These are phyloP conservation scores for Nicotiana benthamiana DNA, from an alignment of 257 asterid genomes.

Conservation along the genomic window DNA sequence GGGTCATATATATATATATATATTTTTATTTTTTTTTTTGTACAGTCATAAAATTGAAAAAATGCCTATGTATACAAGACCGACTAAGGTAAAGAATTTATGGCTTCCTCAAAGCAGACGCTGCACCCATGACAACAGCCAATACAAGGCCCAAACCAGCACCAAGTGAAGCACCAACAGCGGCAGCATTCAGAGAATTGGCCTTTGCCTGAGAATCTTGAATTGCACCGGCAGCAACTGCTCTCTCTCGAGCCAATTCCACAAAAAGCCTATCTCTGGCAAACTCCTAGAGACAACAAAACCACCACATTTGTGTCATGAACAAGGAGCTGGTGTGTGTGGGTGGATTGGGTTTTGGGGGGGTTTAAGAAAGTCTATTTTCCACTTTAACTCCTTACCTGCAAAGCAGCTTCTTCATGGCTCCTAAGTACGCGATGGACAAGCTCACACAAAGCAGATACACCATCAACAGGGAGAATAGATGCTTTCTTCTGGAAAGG, in stretches of 20 bases:
- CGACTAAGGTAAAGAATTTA: constrained; percentile 16
- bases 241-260: constrained; percentile 69
- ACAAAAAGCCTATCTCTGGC: constrained; percentile 69
- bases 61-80: constrained; percentile 4
- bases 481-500: constrained; percentile 76
- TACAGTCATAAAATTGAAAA: not conserved
- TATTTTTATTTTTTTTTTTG: no score
- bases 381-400: constrained; percentile 34
- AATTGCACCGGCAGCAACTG: constrained; percentile 39
- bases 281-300: constrained; percentile 48
- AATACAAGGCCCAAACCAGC: constrained; percentile 88
- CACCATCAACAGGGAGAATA: constrained; percentile 82
- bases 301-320: not conserved
- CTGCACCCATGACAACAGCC: constrained; percentile 98
- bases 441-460: constrained; percentile 57
- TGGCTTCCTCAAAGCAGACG: constrained; percentile 93
- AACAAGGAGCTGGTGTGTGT: not conserved
- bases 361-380: not conserved
- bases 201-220: constrained; percentile 51
- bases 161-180: constrained; percentile 94
- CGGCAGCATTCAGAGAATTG: constrained; percentile 54
- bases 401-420: constrained; percentile 78
- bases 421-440: constrained; percentile 55
- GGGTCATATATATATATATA: not conserved
- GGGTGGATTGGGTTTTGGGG: not conserved